Conservation (phyloP, 306 rosid genomes). For the Mucuna pruriens region DNA sequence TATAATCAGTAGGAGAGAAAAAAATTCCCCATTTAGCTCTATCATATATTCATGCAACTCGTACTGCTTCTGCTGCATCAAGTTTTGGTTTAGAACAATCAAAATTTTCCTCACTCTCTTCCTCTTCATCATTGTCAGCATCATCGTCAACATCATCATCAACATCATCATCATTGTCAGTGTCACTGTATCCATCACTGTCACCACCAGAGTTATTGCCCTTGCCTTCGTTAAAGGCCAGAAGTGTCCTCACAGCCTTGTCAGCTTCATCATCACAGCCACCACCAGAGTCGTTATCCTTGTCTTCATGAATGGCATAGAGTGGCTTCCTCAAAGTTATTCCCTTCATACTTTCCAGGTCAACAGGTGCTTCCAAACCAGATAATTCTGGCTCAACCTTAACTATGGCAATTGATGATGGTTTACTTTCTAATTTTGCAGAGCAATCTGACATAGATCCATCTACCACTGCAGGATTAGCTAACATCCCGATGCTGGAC, state of each 20-base stretch:
- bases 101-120: conserved; percentile 42
- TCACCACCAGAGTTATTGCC: conserved; percentile 28
- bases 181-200: conserved; percentile 1
- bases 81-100: conserved; percentile 45
- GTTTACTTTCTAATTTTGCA: conserved; percentile 37
- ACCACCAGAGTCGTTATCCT: conserved; percentile 33
- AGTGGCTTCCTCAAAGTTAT: conserved; percentile 42
- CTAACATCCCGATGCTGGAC: conserved; percentile 35
- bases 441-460: conserved; percentile 38
- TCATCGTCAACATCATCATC: background rate
- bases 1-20: conserved; percentile 40
- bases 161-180: background rate
- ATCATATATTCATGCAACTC: conserved; percentile 36
- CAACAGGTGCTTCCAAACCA: conserved; percentile 37
- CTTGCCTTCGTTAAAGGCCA: conserved; percentile 34
- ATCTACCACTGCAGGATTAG: conserved; percentile 38
- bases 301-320: conserved; percentile 45
- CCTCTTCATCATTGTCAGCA: conserved; percentile 22
- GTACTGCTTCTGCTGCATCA: conserved; percentile 46
- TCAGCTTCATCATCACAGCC: conserved; percentile 29
- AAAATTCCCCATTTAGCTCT: conserved; percentile 27
- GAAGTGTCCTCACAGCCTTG: conserved; percentile 31
- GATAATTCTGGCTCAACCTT: conserved; percentile 44
- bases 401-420: conserved; percentile 23
- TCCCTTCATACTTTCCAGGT: conserved; percentile 40